Conservation (phyloP, 2,329 filamentous ascomycete species). For the Chaetomium globosum region DNA sequence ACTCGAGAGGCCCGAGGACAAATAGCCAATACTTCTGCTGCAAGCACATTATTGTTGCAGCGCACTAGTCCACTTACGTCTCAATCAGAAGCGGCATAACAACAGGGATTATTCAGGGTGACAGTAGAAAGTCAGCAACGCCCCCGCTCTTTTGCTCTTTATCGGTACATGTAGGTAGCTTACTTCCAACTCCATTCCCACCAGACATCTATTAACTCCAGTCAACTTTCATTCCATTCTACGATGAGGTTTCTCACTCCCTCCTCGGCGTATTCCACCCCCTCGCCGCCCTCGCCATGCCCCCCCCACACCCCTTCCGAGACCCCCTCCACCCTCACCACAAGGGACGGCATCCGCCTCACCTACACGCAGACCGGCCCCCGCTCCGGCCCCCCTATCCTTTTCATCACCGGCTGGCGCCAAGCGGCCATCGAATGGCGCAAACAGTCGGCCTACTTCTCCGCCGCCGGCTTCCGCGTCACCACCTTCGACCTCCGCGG, state of each 20-base stretch:
- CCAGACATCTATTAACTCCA: background rate
- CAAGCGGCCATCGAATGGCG: slow-evolving; percentile 41
- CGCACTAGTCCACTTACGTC: background rate
- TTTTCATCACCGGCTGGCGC: slow-evolving; percentile 42
- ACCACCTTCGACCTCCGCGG: slow-evolving; percentile 42
- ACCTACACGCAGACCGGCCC: slow-evolving; percentile 39
- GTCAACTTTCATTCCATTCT: background rate
- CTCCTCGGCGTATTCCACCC: background rate
- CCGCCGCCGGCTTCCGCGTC: slow-evolving; percentile 37
- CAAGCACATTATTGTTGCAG: background rate
- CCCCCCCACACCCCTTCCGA: background rate
- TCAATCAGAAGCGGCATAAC: background rate
- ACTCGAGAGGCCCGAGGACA: no score
- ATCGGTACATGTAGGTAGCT: background rate
- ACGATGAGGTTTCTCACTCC: background rate
- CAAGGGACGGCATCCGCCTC: slow-evolving; percentile 39
- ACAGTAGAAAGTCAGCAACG: background rate
- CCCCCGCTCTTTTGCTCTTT: background rate
- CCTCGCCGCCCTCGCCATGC: background rate
- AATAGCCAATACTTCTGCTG: background rate
- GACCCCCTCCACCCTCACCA: slow-evolving; percentile 13
- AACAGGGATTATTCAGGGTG: background rate
- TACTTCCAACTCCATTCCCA: background rate
- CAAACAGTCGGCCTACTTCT: slow-evolving; percentile 41
- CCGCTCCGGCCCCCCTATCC: slow-evolving; percentile 35